A percentile compares a stretch with the other conserved stretches of the same genome.
phyloP scores from a whole-genome alignment of 495 filamentous ascomycete genomes.

The Xylaria sp. region DNA sequence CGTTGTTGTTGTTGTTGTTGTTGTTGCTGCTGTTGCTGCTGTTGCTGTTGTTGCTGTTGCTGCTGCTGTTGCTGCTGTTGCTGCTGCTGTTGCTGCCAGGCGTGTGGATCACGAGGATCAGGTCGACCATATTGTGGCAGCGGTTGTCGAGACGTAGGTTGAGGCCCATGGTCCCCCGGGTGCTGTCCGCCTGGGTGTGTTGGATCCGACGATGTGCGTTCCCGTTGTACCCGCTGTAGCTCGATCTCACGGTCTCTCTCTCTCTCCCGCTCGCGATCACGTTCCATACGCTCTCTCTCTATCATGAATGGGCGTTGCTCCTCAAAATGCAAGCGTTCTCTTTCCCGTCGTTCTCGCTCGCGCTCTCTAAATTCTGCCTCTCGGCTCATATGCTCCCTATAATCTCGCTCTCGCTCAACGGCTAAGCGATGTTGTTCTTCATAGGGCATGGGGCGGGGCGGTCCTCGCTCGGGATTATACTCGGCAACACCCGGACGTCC shows the following conservation, averaged over 20 bases:
- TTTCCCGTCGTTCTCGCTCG: conserved; percentile 48
- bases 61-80: not conserved
- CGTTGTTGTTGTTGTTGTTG: conserved; percentile 27
- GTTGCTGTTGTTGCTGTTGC: conserved; percentile 25
- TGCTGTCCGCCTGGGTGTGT: conserved; percentile 36
- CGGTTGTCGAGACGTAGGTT: conserved; percentile 36
- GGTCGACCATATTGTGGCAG: conserved; percentile 48
- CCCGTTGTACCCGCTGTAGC: conserved; percentile 40
- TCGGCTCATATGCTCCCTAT: conserved; percentile 40
- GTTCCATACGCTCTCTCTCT: conserved; percentile 35
- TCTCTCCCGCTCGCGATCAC: conserved; percentile 33
- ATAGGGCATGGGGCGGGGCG: conserved; percentile 41
- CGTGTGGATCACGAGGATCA: conserved; percentile 52
- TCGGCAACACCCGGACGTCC: conserved; percentile 39
- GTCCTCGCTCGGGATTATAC: conserved; percentile 56
- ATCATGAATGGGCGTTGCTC: conserved; percentile 41
- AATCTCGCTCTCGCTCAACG: conserved; percentile 41
- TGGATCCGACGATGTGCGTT: conserved; percentile 43
- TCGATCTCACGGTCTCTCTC: conserved; percentile 44
- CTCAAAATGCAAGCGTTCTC: conserved; percentile 48
- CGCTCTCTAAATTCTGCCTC: conserved; percentile 38
- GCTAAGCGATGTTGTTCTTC: conserved; percentile 43
- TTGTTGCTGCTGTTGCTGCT: not conserved
- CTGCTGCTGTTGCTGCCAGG: conserved; percentile 46
- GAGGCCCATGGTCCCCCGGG: conserved; percentile 34